These are phyloP conservation scores for Salix viminalis DNA, from an alignment of 345 rosid species.

Conservation along the genomic window DNA sequence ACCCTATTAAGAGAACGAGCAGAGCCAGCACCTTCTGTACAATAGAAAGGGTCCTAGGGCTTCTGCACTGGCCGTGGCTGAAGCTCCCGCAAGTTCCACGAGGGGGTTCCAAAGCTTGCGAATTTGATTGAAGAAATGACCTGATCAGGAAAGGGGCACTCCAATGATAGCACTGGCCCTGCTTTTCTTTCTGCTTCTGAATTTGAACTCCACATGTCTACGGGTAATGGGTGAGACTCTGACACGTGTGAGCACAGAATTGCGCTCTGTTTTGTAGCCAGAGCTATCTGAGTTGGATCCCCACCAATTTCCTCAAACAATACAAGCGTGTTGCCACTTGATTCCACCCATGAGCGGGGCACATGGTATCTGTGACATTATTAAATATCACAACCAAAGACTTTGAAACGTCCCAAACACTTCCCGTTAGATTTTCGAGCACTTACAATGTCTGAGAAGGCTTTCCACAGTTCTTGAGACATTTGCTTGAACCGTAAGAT, in stretches of 20 bases:
- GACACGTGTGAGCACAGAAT: slow-evolving; percentile 60
- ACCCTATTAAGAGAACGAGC: not conserved
- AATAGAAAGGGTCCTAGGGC: slow-evolving; percentile 48
- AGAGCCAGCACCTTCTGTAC: slow-evolving; percentile 51
- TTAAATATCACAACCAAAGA: slow-evolving; percentile 9
- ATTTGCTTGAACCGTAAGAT: slow-evolving; percentile 56
- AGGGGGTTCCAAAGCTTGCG: slow-evolving; percentile 89
- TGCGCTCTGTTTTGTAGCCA: slow-evolving; percentile 48
- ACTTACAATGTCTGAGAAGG: slow-evolving; percentile 90
- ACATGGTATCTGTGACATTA: slow-evolving; percentile 63
- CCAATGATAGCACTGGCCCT: slow-evolving; percentile 44
- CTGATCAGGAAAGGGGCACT: slow-evolving; percentile 60
- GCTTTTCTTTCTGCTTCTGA: slow-evolving; percentile 35
- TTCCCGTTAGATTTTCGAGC: not conserved
- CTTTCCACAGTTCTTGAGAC: slow-evolving; percentile 78
- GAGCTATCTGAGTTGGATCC: slow-evolving; percentile 67
- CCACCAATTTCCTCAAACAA: slow-evolving; percentile 87
- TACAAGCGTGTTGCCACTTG: slow-evolving; percentile 69
- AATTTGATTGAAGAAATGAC: slow-evolving; percentile 70
- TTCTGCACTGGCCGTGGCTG: slow-evolving; percentile 58
- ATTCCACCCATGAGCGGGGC: slow-evolving; percentile 81
- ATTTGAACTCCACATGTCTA: slow-evolving; percentile 64
- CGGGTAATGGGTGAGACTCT: slow-evolving; percentile 67
- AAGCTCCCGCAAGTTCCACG: slow-evolving; percentile 71
- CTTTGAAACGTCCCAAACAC: not conserved